These are phyloP conservation scores for Dactylellina drechsleri DNA, from an alignment of 2,329 filamentous ascomycete genomes.

Conservation along the genomic window DNA sequence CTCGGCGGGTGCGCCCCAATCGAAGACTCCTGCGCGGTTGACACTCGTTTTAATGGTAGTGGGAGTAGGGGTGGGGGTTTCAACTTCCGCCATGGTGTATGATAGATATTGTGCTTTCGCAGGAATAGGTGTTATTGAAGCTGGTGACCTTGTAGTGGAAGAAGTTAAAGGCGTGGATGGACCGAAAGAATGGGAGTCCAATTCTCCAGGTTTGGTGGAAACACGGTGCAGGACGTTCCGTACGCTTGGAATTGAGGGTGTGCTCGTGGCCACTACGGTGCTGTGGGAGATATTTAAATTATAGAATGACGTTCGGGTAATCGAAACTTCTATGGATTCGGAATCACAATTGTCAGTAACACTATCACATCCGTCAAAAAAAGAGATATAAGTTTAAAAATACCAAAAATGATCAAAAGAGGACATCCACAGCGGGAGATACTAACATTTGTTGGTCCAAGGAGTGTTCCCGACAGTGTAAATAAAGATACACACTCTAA, in stretches of 20 bases:
- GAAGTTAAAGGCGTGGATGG: slow-evolving; percentile 7
- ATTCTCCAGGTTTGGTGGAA: slow-evolving; percentile 12
- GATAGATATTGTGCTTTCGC: slow-evolving; percentile 34
- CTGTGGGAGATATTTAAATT: neutral
- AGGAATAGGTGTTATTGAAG: slow-evolving; percentile 38
- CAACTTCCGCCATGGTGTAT: slow-evolving; percentile 22
- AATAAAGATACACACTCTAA: no score
- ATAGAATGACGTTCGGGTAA: neutral
- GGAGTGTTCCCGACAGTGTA: neutral
- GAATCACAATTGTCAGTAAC: slow-evolving; percentile 30
- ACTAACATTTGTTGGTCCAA: slow-evolving; percentile 24
- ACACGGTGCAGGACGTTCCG: slow-evolving; percentile 18
- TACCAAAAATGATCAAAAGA: neutral
- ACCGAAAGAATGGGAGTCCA: slow-evolving; percentile 46
- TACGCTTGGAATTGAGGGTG: slow-evolving; percentile 41
- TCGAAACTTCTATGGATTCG: slow-evolving; percentile 16
- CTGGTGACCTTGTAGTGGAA: slow-evolving; percentile 6
- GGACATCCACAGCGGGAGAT: neutral
- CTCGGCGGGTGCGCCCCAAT: slow-evolving; percentile 38
- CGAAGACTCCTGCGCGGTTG: slow-evolving; percentile 24
- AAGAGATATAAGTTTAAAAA: slow-evolving; percentile 19
- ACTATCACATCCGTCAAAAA: slow-evolving; percentile 6
- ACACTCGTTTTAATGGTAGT: neutral
- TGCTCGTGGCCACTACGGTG: slow-evolving; percentile 9
- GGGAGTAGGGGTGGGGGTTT: slow-evolving; percentile 20